Conservation (phyloP, 2,329 filamentous ascomycete genomes). For the Xylaria multiplex region DNA sequence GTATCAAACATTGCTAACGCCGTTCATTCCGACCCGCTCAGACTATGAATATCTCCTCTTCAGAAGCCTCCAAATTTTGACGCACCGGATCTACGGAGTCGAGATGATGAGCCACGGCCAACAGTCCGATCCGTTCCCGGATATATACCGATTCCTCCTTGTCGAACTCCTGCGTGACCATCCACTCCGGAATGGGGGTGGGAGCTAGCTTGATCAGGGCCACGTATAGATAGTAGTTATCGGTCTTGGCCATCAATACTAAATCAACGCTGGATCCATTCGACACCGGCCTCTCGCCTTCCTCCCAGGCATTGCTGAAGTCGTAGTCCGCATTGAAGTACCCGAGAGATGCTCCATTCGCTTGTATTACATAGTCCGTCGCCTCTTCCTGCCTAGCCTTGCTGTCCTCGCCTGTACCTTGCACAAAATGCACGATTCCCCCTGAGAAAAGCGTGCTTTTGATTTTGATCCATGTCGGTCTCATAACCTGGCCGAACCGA, state of each 20-base stretch:
- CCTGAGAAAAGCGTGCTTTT: not conserved
- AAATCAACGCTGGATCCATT: not conserved
- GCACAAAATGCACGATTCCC: not conserved
- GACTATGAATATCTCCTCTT: constrained; percentile 3
- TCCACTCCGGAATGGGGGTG: not conserved
- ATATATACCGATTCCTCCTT: not conserved
- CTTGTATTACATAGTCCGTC: not conserved
- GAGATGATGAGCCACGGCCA: not conserved
- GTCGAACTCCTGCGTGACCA: not conserved
- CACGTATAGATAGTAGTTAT: not conserved
- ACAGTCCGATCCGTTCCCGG: not conserved
- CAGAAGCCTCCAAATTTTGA: not conserved
- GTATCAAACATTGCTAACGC: too few relatives aligned
- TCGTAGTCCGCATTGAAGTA: not conserved
- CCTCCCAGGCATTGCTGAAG: not conserved
- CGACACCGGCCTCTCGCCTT: not conserved
- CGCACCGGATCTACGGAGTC: not conserved
- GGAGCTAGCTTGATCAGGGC: not conserved
- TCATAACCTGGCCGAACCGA: not conserved
- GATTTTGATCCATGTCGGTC: constrained; percentile 2
- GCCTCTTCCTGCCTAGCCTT: not conserved
- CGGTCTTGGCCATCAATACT: not conserved
- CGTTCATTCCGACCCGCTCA: not conserved
- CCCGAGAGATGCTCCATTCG: not conserved
- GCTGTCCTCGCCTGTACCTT: not conserved